Evolutionary conservation across 2,329 filamentous ascomycete species (phyloP).

Genomic region (Paecilomyces sp.): DNA sequence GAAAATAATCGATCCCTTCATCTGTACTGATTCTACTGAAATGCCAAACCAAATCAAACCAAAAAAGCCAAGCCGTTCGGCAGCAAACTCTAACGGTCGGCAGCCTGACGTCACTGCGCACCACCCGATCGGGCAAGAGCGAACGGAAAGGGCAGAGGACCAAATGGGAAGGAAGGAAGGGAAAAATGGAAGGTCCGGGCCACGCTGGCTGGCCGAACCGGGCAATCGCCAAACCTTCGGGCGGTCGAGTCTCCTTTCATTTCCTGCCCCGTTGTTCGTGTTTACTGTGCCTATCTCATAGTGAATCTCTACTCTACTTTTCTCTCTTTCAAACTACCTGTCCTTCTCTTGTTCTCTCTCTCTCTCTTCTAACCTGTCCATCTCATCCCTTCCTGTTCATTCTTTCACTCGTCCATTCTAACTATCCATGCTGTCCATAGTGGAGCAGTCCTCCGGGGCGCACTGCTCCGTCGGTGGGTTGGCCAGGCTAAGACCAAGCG

Average conservation of each 20-base stretch:
- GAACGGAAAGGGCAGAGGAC: too few species aligned
- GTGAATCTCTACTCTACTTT: background rate
- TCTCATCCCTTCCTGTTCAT: too few species aligned
- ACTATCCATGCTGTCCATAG: background rate
- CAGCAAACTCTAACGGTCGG: background rate
- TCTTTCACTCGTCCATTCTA: background rate
- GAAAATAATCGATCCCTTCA: too few species aligned
- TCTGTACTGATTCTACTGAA: too few species aligned
- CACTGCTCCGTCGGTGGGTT: background rate
- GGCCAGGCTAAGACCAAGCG: background rate
- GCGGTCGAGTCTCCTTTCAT: background rate
- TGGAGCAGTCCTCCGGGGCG: background rate
- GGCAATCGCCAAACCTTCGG: background rate
- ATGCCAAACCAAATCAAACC: too few species aligned
- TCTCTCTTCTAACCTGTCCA: too few species aligned
- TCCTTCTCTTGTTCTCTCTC: too few species aligned
- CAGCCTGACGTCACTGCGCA: background rate
- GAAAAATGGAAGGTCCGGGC: background rate
- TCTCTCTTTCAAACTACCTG: background rate
- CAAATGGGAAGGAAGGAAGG: background rate
- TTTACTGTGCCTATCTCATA: too few species aligned
- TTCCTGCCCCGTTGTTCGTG: background rate
- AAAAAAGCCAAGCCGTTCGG: background rate
- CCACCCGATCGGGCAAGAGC: background rate
- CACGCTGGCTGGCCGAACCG: background rate